A percentile compares a stretch with the other conserved stretches of the same genome.
Evolutionary conservation across 2,329 filamentous ascomycete genomes (phyloP).

Genomic region (Teratosphaeria viscida): DNA sequence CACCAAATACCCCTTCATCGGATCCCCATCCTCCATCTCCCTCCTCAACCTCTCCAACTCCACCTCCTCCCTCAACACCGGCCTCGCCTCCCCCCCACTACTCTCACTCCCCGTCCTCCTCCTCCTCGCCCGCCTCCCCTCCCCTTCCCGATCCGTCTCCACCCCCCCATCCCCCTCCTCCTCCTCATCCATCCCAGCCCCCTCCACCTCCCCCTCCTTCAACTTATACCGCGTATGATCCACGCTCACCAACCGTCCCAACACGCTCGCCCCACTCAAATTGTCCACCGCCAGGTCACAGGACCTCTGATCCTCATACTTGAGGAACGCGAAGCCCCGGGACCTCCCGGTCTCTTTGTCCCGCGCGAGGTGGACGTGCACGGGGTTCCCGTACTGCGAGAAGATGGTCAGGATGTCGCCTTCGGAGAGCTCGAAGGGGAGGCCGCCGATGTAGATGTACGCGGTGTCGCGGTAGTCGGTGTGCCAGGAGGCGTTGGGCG

Average conservation of each 20-base stretch:
- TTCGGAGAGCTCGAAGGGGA: conserved; percentile 86
- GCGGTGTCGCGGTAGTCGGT: conserved; percentile 96
- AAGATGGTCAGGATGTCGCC: conserved; percentile 95
- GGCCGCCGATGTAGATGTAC: conserved; percentile 89
- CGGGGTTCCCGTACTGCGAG: conserved; percentile 91
- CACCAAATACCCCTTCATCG: conserved; percentile 87
- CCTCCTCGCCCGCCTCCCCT: conserved; percentile 37
- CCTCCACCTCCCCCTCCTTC: conserved; percentile 54
- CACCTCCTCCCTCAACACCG: conserved; percentile 67
- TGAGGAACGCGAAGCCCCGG: conserved; percentile 88
- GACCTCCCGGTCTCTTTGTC: conserved; percentile 96
- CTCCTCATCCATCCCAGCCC: conserved; percentile 26
- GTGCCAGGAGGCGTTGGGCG: conserved; percentile 87
- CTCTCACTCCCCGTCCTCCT: conserved; percentile 30
- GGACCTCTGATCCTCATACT: conserved; percentile 96
- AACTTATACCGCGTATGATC: conserved; percentile 90
- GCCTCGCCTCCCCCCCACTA: conserved; percentile 37
- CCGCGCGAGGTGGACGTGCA: conserved; percentile 81
- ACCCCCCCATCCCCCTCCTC: conserved; percentile 54
- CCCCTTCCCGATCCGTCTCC: conserved; percentile 25
- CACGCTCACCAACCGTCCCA: conserved; percentile 71
- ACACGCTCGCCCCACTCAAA: conserved; percentile 71
- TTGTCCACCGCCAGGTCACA: conserved; percentile 96
- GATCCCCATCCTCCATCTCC: conserved; percentile 80
- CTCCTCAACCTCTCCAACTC: conserved; percentile 66